Conservation (phyloP, 305 asterid species). For the Withania somnifera region DNA sequence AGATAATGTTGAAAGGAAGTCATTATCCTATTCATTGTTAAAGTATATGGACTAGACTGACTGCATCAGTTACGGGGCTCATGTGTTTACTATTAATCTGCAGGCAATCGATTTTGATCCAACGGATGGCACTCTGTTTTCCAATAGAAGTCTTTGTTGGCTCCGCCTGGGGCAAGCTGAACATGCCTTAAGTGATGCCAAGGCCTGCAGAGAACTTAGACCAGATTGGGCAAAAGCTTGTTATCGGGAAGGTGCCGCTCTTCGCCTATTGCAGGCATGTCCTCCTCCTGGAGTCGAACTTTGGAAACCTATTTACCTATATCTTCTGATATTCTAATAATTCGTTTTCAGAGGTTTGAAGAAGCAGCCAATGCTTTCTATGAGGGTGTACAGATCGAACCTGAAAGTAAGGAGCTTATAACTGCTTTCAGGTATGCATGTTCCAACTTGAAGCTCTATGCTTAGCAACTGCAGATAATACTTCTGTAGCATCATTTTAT, state of each 20-base stretch:
- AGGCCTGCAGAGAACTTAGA: conserved; percentile 61
- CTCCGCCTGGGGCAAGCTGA: conserved; percentile 84
- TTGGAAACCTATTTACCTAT: neutral
- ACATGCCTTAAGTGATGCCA: conserved; percentile 76
- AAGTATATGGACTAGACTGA: neutral
- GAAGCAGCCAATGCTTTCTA: conserved; percentile 94
- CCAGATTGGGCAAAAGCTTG: conserved; percentile 98
- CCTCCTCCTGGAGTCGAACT: neutral
- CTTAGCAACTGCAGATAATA: neutral
- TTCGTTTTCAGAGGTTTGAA: conserved; percentile 58
- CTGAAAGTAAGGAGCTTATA: conserved; percentile 81
- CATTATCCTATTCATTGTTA: neutral
- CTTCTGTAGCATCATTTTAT: neutral
- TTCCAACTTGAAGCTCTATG: neutral
- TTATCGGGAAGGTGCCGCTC: conserved; percentile 96
- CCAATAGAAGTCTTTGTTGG: conserved; percentile 96
- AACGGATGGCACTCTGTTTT: conserved; percentile 56
- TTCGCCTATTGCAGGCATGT: conserved; percentile 59
- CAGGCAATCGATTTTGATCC: conserved; percentile 93
- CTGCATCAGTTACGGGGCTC: neutral
- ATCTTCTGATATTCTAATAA: neutral
- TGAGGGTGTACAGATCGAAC: conserved; percentile 72
- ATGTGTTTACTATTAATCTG: neutral
- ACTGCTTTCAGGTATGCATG: conserved; percentile 66
- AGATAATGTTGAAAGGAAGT: neutral